phyloP scores from a whole-genome alignment of 2,329 filamentous ascomycete species.

The Fusarium pseudonygamai region DNA sequence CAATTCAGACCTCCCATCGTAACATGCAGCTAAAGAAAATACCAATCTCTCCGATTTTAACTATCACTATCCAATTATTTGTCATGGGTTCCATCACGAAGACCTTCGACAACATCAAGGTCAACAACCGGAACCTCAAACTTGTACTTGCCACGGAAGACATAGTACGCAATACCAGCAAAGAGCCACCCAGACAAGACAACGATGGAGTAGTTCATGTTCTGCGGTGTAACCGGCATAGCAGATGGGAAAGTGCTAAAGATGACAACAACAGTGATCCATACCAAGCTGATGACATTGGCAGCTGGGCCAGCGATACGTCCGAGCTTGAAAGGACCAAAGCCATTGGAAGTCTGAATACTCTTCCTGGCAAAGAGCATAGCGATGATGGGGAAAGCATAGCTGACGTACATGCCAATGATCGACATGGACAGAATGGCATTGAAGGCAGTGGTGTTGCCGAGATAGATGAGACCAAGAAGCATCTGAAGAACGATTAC shows the following conservation, averaged over 20 bases:
- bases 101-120: background rate
- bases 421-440: slow-evolving; percentile 54
- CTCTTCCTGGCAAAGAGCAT: slow-evolving; percentile 52
- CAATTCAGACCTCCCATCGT: background rate
- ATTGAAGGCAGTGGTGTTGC: slow-evolving; percentile 54
- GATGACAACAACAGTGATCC: slow-evolving; percentile 55
- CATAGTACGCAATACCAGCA: slow-evolving; percentile 49
- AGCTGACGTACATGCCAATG: slow-evolving; percentile 55
- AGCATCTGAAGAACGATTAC: slow-evolving; percentile 43
- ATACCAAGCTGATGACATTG: slow-evolving; percentile 55
- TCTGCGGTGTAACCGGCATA: slow-evolving; percentile 52
- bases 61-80: background rate
- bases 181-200: slow-evolving; percentile 53
- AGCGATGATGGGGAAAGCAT: slow-evolving; percentile 50
- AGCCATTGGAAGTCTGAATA: slow-evolving; percentile 21
- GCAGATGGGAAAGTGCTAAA: slow-evolving; percentile 57
- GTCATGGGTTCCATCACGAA: background rate
- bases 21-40: rapidly evolving
- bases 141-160: slow-evolving; percentile 34
- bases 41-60: background rate
- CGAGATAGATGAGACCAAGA: slow-evolving; percentile 52
- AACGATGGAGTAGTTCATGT: slow-evolving; percentile 59
- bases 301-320: slow-evolving; percentile 44
- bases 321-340: slow-evolving; percentile 46
- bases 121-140: slow-evolving; percentile 33